A percentile compares a stretch with the other conserved stretches of the same genome.
phyloP scores from a whole-genome alignment of 148 eudicot genomes.

The Cornus controversa region DNA sequence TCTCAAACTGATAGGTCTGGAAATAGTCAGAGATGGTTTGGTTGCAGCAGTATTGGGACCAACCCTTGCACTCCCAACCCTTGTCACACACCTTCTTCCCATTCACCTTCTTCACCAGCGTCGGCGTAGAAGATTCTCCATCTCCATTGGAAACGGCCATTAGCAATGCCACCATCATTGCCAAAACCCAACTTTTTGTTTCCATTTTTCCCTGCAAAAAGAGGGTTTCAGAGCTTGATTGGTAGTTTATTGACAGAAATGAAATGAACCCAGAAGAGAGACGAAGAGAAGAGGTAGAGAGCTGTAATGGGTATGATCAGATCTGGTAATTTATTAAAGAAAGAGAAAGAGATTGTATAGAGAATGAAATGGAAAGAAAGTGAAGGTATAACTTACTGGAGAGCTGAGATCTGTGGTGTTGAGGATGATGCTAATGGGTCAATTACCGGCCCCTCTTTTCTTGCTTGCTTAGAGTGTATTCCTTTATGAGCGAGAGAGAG shows the following conservation, averaged over 20 bases:
- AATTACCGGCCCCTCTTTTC: not conserved
- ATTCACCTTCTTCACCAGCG: conserved; percentile 48
- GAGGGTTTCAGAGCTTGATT: not conserved
- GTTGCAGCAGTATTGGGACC: conserved; percentile 75
- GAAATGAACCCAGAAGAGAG: not conserved
- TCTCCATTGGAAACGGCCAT: conserved; percentile 22
- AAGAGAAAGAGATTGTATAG: not conserved
- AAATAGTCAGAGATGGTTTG: conserved; percentile 74
- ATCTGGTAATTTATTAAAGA: not conserved
- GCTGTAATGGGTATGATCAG: not conserved
- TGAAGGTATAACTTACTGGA: not conserved
- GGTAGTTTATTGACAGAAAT: not conserved
- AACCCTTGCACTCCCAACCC: conserved; percentile 76
- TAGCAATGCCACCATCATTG: conserved; percentile 7
- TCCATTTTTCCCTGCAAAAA: conserved; percentile 12
- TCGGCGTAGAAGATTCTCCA: conserved; percentile 29
- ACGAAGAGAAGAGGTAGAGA: not conserved
- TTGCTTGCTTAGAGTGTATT: too few relatives aligned
- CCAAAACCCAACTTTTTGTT: conserved; percentile 5
- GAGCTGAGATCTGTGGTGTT: not conserved
- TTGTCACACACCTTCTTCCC: conserved; percentile 63
- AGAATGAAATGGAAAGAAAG: not conserved
- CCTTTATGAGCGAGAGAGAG: conserved; percentile 9
- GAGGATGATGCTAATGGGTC: not conserved
- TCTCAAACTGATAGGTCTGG: conserved; percentile 75